These are phyloP conservation scores for Mycena haematopus DNA, from an alignment of 768 basidiomycete species.

Conservation along the genomic window DNA sequence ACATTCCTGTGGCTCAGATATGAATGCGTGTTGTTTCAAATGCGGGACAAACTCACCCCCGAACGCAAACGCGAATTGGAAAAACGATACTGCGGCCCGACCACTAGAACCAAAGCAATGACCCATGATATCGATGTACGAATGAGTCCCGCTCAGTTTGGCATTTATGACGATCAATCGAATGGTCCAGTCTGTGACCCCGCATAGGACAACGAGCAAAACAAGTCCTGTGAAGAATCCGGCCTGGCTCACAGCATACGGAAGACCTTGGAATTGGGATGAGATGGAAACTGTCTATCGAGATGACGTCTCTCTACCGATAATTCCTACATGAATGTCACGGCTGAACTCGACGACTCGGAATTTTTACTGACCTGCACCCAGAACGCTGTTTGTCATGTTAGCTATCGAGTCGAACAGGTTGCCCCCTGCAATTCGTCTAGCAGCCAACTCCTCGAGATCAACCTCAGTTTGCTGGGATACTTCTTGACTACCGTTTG, in stretches of 20 bases:
- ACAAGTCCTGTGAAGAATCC: constrained; percentile 89
- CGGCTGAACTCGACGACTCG: background rate
- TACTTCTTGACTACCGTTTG: constrained; percentile 39
- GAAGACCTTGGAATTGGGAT: constrained; percentile 65
- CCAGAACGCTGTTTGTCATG: constrained; percentile 96
- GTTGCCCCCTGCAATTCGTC: constrained; percentile 71
- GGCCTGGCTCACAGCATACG: constrained; percentile 93
- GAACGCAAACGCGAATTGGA: constrained; percentile 97
- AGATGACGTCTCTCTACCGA: constrained; percentile 8
- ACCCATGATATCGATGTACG: constrained; percentile 95
- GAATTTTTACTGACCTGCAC: constrained; percentile 67
- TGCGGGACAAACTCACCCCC: constrained; percentile 69
- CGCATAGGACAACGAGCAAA: constrained; percentile 81
- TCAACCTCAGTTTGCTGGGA: constrained; percentile 50
- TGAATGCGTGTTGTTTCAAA: constrained; percentile 21
- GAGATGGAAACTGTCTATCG: background rate
- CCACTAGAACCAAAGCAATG: constrained; percentile 91
- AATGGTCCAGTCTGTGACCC: constrained; percentile 97
- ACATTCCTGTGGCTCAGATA: constrained; percentile 75
- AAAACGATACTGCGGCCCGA: constrained; percentile 93
- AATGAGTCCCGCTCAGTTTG: constrained; percentile 90
- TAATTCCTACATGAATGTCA: background rate
- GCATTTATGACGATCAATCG: constrained; percentile 95
- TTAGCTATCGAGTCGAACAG: constrained; percentile 84
- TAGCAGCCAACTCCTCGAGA: constrained; percentile 75